Conservation (phyloP, 257 asterid species). For the Solanum pimpinellifolium region DNA sequence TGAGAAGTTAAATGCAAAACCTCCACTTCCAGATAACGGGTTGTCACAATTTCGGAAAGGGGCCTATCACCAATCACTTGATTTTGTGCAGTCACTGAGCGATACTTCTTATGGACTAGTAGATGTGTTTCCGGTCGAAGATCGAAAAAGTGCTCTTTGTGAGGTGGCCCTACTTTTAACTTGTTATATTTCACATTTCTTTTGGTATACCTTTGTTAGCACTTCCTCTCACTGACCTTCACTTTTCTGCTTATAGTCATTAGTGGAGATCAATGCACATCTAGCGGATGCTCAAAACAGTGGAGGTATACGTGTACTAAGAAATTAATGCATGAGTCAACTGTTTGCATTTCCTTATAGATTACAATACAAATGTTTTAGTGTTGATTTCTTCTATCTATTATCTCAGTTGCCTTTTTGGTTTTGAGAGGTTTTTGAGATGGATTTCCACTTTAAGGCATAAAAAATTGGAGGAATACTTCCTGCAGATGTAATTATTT, state of each 20-base stretch:
- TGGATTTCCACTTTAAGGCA: neutral
- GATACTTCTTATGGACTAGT: slow-evolving; percentile 94
- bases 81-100: slow-evolving; percentile 81
- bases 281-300: slow-evolving; percentile 58
- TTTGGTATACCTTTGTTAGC: neutral
- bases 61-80: slow-evolving; percentile 91
- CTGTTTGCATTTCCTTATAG: neutral
- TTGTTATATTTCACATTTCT: neutral
- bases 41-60: slow-evolving; percentile 84
- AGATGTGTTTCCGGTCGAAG: slow-evolving; percentile 91
- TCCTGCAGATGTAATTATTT: neutral
- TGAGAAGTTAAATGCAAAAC: slow-evolving; percentile 59
- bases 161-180: slow-evolving; percentile 48
- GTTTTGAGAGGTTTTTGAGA: neutral
- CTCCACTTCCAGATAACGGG: slow-evolving; percentile 78
- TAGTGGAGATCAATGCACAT: slow-evolving; percentile 66
- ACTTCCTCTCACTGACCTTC: slow-evolving; percentile 12
- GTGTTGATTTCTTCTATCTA: neutral
- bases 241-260: slow-evolving; percentile 55
- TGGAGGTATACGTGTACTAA: slow-evolving; percentile 57
- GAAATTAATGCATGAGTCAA: neutral
- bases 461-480: neutral
- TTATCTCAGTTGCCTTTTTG: neutral
- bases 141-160: slow-evolving; percentile 78
- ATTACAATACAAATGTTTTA: neutral